phyloP scores from a whole-genome alignment of 139 green algal genomes.

The Coelastrella sp. region DNA sequence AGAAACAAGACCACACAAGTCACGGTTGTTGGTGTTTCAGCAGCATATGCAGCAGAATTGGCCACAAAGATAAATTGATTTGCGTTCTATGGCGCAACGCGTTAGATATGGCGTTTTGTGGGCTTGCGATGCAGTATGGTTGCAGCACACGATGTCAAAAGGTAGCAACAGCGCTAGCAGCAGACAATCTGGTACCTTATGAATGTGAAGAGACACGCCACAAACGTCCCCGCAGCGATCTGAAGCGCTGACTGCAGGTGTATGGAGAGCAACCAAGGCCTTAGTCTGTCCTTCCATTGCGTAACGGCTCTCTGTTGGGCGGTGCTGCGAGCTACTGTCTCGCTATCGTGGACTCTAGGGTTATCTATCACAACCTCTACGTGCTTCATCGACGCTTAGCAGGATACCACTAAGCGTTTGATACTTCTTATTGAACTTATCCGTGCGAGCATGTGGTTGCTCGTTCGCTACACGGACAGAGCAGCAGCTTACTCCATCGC shows the following conservation, averaged over 20 bases:
- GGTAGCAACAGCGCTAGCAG: not conserved
- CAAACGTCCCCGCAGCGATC: slow-evolving; percentile 17
- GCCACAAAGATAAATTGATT: no score
- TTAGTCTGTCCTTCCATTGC: no score
- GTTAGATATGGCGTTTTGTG: not conserved
- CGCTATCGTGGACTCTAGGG: not conserved
- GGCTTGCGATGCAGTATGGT: not conserved
- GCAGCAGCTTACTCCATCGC: no score
- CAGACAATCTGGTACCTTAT: not conserved
- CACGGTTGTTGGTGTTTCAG: not conserved
- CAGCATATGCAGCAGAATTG: not conserved
- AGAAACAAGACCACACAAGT: no score
- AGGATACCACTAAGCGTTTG: no score
- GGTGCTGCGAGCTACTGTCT: no score
- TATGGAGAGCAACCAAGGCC: not conserved
- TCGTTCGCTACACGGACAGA: no score
- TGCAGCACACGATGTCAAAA: not conserved
- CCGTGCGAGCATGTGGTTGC: no score
- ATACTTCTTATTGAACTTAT: no score
- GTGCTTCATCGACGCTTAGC: not conserved
- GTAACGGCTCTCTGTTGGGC: no score
- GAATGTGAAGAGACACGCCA: slow-evolving; percentile 26
- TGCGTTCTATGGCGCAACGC: no score
- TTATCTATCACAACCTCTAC: not conserved
- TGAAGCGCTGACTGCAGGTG: slow-evolving; percentile 11